phyloP scores from a whole-genome alignment of 2,329 filamentous ascomycete species.

The Paramyrothecium sp. region DNA sequence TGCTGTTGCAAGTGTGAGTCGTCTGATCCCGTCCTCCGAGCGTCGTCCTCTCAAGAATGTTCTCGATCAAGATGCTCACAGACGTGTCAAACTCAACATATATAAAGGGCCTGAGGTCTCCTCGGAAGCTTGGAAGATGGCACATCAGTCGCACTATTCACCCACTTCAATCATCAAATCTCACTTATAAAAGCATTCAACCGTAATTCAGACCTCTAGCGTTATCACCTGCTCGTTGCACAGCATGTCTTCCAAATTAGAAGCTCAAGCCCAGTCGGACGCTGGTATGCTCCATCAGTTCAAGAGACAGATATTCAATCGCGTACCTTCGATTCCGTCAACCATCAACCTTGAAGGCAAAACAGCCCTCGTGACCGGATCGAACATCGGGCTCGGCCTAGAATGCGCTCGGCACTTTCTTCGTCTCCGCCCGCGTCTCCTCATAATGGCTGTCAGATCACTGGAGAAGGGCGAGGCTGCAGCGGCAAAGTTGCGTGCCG shows the following conservation, averaged over 20 bases:
- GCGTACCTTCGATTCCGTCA: conserved; percentile 9
- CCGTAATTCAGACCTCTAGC: not conserved
- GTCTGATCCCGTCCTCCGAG: no score
- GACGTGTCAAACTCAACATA: not conserved
- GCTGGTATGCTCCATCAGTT: conserved; percentile 3
- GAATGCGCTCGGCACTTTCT: conserved; percentile 34
- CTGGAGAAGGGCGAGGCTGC: conserved; percentile 1
- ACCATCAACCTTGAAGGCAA: conserved; percentile 25
- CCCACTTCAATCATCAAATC: not conserved
- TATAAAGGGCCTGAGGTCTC: not conserved
- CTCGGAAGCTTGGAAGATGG: no score
- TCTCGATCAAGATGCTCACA: no score
- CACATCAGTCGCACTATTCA: no score
- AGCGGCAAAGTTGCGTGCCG: not conserved
- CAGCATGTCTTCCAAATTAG: conserved; percentile 8
- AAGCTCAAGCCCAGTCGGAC: conserved; percentile 6
- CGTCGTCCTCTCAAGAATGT: no score
- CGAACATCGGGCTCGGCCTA: conserved; percentile 42
- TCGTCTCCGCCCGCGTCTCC: no score
- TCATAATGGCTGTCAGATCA: not conserved
- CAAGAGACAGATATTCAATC: conserved; percentile 9
- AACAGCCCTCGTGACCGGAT: conserved; percentile 42
- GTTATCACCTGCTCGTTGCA: no score
- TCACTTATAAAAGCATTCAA: not conserved
- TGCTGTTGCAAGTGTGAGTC: no score